Evolutionary conservation across 1,284 basidiomycete genomes (phyloP).

Genomic region (Malassezia cuniculi): DNA sequence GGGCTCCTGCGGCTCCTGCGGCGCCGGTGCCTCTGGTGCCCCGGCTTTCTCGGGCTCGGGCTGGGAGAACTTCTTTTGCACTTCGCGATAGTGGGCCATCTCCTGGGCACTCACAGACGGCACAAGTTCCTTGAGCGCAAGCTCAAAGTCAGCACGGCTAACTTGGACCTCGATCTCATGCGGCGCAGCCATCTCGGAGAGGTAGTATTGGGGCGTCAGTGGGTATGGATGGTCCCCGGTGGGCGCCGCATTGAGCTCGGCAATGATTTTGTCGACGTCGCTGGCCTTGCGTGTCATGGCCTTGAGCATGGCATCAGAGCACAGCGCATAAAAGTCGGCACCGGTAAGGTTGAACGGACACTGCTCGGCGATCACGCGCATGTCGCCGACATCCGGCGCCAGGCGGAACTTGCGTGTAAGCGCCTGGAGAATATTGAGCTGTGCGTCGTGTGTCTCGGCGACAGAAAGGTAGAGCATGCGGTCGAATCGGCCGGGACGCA

Average conservation of each 20-base stretch:
- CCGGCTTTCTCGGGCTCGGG: not conserved
- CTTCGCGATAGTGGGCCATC: slow-evolving; percentile 69
- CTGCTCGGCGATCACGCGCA: slow-evolving; percentile 57
- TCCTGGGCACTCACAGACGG: slow-evolving; percentile 81
- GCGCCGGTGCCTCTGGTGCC: too few relatives aligned
- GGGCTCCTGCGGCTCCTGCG: too few relatives aligned
- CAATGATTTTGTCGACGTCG: slow-evolving; percentile 51
- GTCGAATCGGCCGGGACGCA: slow-evolving; percentile 67
- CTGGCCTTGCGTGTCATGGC: slow-evolving; percentile 82
- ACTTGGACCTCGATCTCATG: slow-evolving; percentile 68
- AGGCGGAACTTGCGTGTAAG: slow-evolving; percentile 84
- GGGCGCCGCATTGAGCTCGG: slow-evolving; percentile 45
- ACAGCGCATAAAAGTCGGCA: slow-evolving; percentile 94
- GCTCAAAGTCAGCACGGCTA: slow-evolving; percentile 59
- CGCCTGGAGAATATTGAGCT: slow-evolving; percentile 75
- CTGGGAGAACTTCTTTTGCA: slow-evolving; percentile 58
- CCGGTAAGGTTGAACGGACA: slow-evolving; percentile 69
- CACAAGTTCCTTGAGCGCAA: slow-evolving; percentile 61
- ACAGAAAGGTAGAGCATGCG: slow-evolving; percentile 91
- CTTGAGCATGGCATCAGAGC: slow-evolving; percentile 87
- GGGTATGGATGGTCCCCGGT: slow-evolving; percentile 51
- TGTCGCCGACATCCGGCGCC: slow-evolving; percentile 55
- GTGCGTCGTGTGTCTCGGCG: slow-evolving; percentile 72
- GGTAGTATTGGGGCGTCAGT: slow-evolving; percentile 80
- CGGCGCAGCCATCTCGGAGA: slow-evolving; percentile 65